Percentiles rank a stretch among this genome's conserved stretches.
These are phyloP conservation scores for Mitragyna speciosa DNA, from an alignment of 257 asterid genomes.

Conservation along the genomic window DNA sequence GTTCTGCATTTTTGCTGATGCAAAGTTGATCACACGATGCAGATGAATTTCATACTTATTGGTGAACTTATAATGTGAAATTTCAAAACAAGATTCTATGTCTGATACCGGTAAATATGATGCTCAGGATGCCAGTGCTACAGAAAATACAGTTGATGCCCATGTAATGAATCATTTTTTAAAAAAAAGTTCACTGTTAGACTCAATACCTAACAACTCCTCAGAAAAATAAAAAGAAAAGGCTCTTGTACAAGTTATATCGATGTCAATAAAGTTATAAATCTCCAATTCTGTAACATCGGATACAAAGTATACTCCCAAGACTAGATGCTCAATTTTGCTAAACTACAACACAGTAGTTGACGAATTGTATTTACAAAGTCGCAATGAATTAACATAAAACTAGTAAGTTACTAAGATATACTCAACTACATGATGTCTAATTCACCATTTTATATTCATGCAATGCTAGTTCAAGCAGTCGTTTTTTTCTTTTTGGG, in stretches of 20 bases:
- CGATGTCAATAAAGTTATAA: not conserved
- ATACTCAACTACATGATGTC: too few relatives aligned
- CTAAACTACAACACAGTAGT: not conserved
- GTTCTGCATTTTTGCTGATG: not conserved
- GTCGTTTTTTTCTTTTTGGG: slow-evolving; percentile 64
- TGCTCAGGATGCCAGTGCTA: too few relatives aligned
- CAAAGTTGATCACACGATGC: not conserved
- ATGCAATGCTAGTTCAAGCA: too few relatives aligned
- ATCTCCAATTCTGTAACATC: not conserved
- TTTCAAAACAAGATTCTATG: too few relatives aligned
- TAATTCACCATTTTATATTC: too few relatives aligned
- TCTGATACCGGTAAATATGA: too few relatives aligned
- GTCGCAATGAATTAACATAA: not conserved
- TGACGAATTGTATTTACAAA: too few relatives aligned
- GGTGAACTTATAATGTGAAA: too few relatives aligned
- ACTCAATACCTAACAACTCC: not conserved
- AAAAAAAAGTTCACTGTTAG: not conserved
- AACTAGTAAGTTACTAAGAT: not conserved
- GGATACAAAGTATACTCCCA: not conserved
- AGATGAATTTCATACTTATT: not conserved
- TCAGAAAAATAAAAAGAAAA: not conserved
- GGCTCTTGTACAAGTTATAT: not conserved
- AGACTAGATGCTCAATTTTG: not conserved
- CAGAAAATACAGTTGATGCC: too few relatives aligned
- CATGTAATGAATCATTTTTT: too few relatives aligned